These are phyloP conservation scores for Lachancea cidri DNA, from an alignment of 805 yeast genomes.

Conservation along the genomic window DNA sequence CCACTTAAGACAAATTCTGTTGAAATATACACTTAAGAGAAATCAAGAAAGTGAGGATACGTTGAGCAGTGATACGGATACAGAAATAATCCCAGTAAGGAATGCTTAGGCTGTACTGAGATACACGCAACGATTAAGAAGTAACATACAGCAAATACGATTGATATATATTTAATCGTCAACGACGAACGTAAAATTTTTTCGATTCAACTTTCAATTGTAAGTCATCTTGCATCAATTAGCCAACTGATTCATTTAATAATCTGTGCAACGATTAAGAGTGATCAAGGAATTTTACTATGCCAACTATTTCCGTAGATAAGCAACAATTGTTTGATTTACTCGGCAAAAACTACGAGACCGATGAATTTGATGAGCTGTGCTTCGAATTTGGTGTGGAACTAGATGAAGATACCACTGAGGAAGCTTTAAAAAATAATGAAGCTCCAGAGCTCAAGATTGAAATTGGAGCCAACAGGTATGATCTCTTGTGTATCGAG, in stretches of 20 bases:
- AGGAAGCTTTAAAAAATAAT: conserved; percentile 38
- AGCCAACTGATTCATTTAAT: neutral
- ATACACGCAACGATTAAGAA: too few relatives aligned
- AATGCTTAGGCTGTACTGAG: neutral
- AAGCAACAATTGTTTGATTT: conserved; percentile 85
- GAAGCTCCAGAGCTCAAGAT: conserved; percentile 91
- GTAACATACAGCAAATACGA: neutral
- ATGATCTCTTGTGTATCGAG: conserved; percentile 96
- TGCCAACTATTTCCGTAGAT: conserved; percentile 98
- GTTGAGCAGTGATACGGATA: conserved; percentile 30
- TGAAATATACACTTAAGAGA: conserved; percentile 30
- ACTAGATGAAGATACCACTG: conserved; percentile 94
- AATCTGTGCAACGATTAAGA: neutral
- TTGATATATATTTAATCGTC: neutral
- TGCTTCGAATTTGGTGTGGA: conserved; percentile 98
- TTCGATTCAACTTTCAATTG: neutral
- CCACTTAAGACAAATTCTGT: conserved; percentile 24
- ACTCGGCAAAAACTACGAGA: conserved; percentile 65
- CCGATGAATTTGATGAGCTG: conserved; percentile 91
- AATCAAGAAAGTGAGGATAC: conserved; percentile 31
- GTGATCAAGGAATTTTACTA: conserved; percentile 23
- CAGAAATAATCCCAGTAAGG: conserved; percentile 2
- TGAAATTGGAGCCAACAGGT: conserved; percentile 97
- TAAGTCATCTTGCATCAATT: neutral
- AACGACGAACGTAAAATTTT: conserved; percentile 2